These are phyloP conservation scores for Platismatia glauca DNA, from an alignment of 495 filamentous ascomycete species.

Conservation along the genomic window DNA sequence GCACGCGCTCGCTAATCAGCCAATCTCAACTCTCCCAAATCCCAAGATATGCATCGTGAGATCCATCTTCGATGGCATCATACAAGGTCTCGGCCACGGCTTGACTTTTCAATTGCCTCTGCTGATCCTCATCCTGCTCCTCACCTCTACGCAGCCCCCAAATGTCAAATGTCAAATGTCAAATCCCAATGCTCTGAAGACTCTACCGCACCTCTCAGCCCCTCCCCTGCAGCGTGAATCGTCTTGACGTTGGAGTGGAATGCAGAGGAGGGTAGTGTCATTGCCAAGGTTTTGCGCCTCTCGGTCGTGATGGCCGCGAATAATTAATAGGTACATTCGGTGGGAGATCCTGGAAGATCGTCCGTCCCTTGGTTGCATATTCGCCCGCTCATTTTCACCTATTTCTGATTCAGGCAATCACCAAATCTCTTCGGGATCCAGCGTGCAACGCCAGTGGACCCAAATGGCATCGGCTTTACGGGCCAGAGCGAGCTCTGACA, in stretches of 20 bases:
- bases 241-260: too few relatives aligned
- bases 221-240: too few relatives aligned
- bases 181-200: too few relatives aligned
- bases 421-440: conserved; percentile 2
- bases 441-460: neutral
- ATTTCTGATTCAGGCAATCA: conserved; percentile 10
- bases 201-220: too few relatives aligned
- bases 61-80: conserved; percentile 4
- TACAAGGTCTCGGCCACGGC: neutral
- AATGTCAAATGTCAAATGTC: too few relatives aligned
- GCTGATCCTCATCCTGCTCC: neutral
- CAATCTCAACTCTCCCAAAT: neutral
- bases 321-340: too few relatives aligned
- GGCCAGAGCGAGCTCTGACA: conserved; percentile 2
- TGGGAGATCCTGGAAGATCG: conserved; percentile 16
- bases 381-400: neutral
- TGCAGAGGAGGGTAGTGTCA: too few relatives aligned
- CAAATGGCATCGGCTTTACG: neutral
- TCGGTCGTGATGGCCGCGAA: conserved; percentile 1
- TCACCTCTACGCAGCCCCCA: neutral
- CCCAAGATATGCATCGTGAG: neutral
- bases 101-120: neutral
- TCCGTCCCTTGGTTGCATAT: conserved; percentile 12
- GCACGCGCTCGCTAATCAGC: neutral
- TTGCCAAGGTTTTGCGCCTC: neutral